Base-by-base conservation (phyloP, 306 rosid genomes). In the Carpinus fangiana region DNA sequence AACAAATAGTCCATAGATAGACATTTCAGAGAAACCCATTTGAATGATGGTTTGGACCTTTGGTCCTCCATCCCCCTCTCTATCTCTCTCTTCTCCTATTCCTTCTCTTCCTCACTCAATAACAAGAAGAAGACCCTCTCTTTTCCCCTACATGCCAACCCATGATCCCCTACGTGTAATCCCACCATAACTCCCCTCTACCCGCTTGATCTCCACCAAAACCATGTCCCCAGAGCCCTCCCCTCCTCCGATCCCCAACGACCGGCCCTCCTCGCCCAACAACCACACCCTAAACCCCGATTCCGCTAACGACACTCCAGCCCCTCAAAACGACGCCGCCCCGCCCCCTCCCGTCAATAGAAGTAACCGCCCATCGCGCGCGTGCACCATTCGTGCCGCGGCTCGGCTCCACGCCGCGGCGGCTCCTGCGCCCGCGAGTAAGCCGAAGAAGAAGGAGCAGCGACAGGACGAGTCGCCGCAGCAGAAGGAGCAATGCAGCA, bases 321-420 rank as follows among this genome's bases (percentile, higher is more conserved):
- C 79, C 10, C 57, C 86, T 12, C 87, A 80, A 78, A 88, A 83
- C 82, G 96, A 87, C 64, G 70, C 83, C 43, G 53, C 83, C 23
- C 21, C 84, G 2, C 60, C 65, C 12, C 80, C 89, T 31, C 84
- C 85, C 3, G 57, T 81, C 7, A 60, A 88, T 31, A 81, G 99
- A 78, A 90, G 94, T 83, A 90, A 83, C 85, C 96, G 99, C 10
- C 99, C 99, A 7, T 88, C 99, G 17, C 94, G 99, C 47, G 97
- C 99, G 31, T 96, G 98, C 86, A 90, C 98, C 76, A 76, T 93
- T 72, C 97, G 99, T 11, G 91, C 98, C 16, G 90, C 98, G 23
- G 87, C 90, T 43, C 86, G 99, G 56, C 83, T 89, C 51, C 80
- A 77, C 57, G 84, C 93, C 45, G 74, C 84, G 5, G 52, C 88